Evolutionary conservation across 2,329 filamentous ascomycete genomes (phyloP), one percentile per base, ranked within the genome.

Genomic region (Lasiodiplodia sp.): DNA sequence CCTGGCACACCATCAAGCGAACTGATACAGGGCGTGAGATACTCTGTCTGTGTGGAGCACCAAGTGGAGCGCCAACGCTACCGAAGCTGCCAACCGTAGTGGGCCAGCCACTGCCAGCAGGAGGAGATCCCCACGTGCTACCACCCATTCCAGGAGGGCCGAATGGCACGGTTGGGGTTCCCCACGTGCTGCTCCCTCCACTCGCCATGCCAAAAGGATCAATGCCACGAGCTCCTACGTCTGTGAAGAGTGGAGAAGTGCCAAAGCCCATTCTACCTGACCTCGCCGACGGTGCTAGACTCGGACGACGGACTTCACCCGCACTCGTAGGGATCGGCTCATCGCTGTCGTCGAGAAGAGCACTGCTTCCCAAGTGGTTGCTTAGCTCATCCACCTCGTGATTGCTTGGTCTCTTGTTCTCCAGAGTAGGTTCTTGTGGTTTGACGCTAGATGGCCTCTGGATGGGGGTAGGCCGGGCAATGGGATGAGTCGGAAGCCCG

Each of bases 311-410:
- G 67, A 72, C 73, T 67, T 81, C 75, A 69, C 70, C 69, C 69
- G 79, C 75, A 72, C 47, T 66, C 10, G 82, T 71, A 80, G 87
- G 76, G 84, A 91, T 80, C 84, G 92, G 74, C 79, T 90, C 82
- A 75, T 77, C 78, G 8, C 74, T 77, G 70, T 91, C 89, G 71
- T 90, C 89, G 52, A 98, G 84, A 14, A 99, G 84, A 14, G 94
- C 96, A 74, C 93, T 94, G 79, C 95, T 98, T 14, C 96, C 96
- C 31, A 99, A 85, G 73, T 96, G 94, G 70, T 91, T 88, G 71
- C 90, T 91, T 67, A 92, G 82, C 60, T 92, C 88, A 67, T 95
- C 93, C 23, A 93, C 83, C 68, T 91, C 89, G 34, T 83, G 81
- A 31, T 85, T 84, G 2, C 70, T 74, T 1, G 78, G 75, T 57